A percentile compares a stretch with the other conserved stretches of the same genome.
Conservation (phyloP, 2,329 filamentous ascomycete species). For the Plenodomus lindquistii region DNA sequence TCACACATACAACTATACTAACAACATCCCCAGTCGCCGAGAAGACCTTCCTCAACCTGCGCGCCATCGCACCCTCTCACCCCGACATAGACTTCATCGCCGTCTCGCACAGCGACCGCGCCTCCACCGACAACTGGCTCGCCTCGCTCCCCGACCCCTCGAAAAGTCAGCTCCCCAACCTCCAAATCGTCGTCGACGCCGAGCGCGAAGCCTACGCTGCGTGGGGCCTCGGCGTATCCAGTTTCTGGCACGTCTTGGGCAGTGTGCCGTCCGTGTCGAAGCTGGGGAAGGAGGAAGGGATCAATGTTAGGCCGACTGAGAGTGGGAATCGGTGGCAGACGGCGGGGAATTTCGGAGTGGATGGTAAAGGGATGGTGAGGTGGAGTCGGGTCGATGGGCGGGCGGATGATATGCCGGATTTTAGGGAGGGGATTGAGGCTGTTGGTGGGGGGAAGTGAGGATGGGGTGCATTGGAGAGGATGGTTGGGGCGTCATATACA, state of each 20-base stretch:
- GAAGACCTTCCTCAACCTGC: slow-evolving; percentile 58
- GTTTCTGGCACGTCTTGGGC: slow-evolving; percentile 64
- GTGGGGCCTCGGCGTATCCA: slow-evolving; percentile 68
- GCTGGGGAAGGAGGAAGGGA: slow-evolving; percentile 64
- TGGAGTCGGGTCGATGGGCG: slow-evolving; percentile 56
- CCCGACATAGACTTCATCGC: slow-evolving; percentile 38
- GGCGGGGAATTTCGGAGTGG: slow-evolving; percentile 66
- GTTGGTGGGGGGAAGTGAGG: slow-evolving; percentile 2
- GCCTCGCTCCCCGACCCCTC: slow-evolving; percentile 26
- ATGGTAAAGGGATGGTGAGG: slow-evolving; percentile 55
- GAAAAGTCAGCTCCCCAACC: slow-evolving; percentile 53
- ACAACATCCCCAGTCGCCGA: slow-evolving; percentile 61
- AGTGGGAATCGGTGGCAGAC: slow-evolving; percentile 72
- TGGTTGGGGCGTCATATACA: too few relatives aligned
- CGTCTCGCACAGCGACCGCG: slow-evolving; percentile 40
- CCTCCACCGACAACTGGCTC: slow-evolving; percentile 40
- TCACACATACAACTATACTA: background rate
- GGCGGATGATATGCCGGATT: slow-evolving; percentile 60
- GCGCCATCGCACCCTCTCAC: slow-evolving; percentile 27
- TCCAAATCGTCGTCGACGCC: slow-evolving; percentile 64
- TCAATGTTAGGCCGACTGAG: slow-evolving; percentile 68
- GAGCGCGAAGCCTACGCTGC: slow-evolving; percentile 63
- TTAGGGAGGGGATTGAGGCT: slow-evolving; percentile 52
- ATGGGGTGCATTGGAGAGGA: too few relatives aligned
- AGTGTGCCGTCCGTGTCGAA: slow-evolving; percentile 62